Evolutionary conservation across 768 basidiomycete species (phyloP).

Genomic region (Agrocybe chaxingu): DNA sequence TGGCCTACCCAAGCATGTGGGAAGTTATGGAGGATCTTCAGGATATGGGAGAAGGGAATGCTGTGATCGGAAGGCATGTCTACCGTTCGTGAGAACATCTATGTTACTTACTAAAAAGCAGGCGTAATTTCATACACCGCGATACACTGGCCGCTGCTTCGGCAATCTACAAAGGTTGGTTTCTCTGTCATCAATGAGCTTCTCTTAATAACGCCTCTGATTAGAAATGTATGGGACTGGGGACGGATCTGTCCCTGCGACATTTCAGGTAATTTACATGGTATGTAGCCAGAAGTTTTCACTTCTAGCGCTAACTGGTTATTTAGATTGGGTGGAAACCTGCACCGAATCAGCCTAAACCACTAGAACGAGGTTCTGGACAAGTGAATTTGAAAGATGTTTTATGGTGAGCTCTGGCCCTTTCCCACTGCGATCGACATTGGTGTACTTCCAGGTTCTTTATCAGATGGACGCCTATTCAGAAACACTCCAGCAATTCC

Average conservation of each 20-base stretch:
- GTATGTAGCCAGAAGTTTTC: slow-evolving; percentile 31
- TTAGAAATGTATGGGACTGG: slow-evolving; percentile 81
- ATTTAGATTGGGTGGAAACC: slow-evolving; percentile 46
- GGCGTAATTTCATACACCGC: slow-evolving; percentile 66
- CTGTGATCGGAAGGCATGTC: slow-evolving; percentile 73
- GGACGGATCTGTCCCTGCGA: slow-evolving; percentile 86
- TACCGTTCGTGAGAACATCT: background rate
- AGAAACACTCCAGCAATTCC: background rate
- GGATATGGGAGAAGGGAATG: slow-evolving; percentile 96
- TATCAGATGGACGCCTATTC: background rate
- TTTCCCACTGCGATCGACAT: slow-evolving; percentile 1
- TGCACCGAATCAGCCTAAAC: slow-evolving; percentile 38
- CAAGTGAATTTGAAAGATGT: slow-evolving; percentile 42
- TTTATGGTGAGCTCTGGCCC: slow-evolving; percentile 21
- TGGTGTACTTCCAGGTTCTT: too few species aligned
- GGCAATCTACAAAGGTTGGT: slow-evolving; percentile 86
- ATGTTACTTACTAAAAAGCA: slow-evolving; percentile 21
- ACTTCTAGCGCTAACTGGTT: slow-evolving; percentile 3
- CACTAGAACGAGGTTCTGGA: slow-evolving; percentile 43
- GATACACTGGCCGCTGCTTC: slow-evolving; percentile 91
- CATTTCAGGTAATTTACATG: slow-evolving; percentile 95
- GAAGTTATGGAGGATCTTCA: slow-evolving; percentile 91
- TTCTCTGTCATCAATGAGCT: background rate
- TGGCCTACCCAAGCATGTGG: slow-evolving; percentile 94
- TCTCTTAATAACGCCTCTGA: background rate